phyloP scores from a whole-genome alignment of 345 rosid genomes.

The Syzygium aqueum region DNA sequence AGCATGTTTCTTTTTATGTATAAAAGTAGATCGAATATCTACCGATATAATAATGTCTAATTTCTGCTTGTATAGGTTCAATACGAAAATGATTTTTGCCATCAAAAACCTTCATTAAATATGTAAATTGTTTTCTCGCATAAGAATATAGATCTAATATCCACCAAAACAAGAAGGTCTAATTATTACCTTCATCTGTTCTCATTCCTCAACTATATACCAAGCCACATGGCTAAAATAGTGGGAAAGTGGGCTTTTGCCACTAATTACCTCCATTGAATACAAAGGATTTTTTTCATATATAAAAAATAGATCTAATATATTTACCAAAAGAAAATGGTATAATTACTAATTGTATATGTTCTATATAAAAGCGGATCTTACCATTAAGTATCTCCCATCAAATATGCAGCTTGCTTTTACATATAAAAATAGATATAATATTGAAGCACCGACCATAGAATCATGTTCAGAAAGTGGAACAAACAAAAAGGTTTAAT shows the following conservation, averaged over 20 bases:
- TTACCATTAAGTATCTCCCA: background rate
- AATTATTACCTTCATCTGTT: no score
- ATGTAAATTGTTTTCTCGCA: no score
- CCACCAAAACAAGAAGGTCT: no score
- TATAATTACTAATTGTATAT: background rate
- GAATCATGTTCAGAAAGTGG: background rate
- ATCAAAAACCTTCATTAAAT: no score
- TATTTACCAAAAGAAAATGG: background rate
- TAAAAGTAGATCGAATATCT: background rate
- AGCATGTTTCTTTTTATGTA: background rate
- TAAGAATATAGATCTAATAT: no score
- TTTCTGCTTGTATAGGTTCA: background rate
- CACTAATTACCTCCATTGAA: background rate
- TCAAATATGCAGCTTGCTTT: background rate
- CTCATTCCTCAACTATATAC: no score
- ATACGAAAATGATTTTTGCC: background rate
- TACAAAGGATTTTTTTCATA: background rate
- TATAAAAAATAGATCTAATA: background rate
- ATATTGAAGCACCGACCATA: background rate
- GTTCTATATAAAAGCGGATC: background rate
- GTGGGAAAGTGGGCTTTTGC: background rate
- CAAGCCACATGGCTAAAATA: background rate
- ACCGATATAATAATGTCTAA: background rate
- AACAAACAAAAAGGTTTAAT: background rate
- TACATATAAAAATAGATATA: no score